Percentiles rank a stretch among this genome's conserved stretches.
Conservation (phyloP, 495 filamentous ascomycete genomes). For the Terfezia claveryi region DNA sequence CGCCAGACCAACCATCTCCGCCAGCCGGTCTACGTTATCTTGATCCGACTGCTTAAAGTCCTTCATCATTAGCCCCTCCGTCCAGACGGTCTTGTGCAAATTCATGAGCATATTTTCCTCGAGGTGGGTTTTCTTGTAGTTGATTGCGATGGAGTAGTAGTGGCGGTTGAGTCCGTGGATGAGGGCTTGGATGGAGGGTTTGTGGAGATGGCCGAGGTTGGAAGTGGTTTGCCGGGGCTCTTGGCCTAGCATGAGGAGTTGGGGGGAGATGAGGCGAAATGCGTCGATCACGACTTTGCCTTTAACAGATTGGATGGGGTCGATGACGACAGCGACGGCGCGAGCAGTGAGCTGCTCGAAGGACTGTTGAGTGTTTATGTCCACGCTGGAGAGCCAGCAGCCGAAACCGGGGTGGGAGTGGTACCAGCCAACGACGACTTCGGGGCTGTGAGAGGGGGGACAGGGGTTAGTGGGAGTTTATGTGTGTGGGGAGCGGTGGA, state of each 20-base stretch:
- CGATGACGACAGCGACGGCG: constrained; percentile 90
- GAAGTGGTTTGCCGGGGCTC: constrained; percentile 96
- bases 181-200: constrained; percentile 95
- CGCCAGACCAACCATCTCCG: constrained; percentile 67
- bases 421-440: constrained; percentile 97
- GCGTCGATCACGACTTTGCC: constrained; percentile 98
- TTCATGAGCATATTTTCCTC: constrained; percentile 99
- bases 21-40: constrained; percentile 64
- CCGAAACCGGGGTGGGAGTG: constrained; percentile 98
- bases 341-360: constrained; percentile 94
- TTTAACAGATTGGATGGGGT: constrained; percentile 97
- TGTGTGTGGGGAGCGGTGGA: neutral
- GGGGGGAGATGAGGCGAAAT: constrained; percentile 96
- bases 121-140: constrained; percentile 89
- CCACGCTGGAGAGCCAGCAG: constrained; percentile 95
- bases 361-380: constrained; percentile 98
- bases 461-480: constrained; percentile 1
- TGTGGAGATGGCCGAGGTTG: constrained; percentile 94
- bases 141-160: constrained; percentile 97
- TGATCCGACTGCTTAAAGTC: constrained; percentile 72
- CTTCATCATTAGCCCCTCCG: constrained; percentile 88
- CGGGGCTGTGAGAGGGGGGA: constrained; percentile 35
- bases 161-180: constrained; percentile 95
- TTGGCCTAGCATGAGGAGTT: constrained; percentile 94
- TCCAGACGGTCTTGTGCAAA: constrained; percentile 97